A percentile compares a stretch with the other conserved stretches of the same genome.
phyloP scores from a whole-genome alignment of 306 rosid species.

The Betula pendula region DNA sequence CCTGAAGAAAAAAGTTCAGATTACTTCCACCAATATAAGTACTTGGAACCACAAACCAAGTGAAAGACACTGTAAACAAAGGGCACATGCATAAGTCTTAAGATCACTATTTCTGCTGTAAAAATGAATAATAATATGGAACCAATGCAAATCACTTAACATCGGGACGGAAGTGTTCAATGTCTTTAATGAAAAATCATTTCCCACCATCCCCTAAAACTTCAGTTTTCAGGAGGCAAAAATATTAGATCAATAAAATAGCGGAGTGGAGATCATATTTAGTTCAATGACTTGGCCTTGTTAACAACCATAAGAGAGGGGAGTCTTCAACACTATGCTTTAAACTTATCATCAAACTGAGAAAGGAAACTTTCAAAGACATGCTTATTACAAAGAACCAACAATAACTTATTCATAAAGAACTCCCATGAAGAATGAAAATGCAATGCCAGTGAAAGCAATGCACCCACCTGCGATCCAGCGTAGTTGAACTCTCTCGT shows the following conservation, averaged over 20 bases:
- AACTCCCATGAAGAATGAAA: slow-evolving; percentile 17
- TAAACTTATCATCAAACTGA: background rate
- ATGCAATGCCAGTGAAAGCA: slow-evolving; percentile 1
- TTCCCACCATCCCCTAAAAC: background rate
- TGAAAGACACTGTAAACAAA: slow-evolving; percentile 5
- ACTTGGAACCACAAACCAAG: slow-evolving; percentile 7
- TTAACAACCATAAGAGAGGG: background rate
- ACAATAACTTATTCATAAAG: slow-evolving; percentile 4
- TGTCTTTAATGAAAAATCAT: background rate
- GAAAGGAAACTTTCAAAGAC: background rate
- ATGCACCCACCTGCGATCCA: slow-evolving; percentile 48
- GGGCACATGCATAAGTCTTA: background rate
- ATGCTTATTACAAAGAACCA: background rate
- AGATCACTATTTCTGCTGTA: background rate
- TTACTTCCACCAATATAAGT: slow-evolving; percentile 10
- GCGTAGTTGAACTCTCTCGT: slow-evolving; percentile 23
- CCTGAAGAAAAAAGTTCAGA: slow-evolving; percentile 33
- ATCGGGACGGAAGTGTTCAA: background rate
- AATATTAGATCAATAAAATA: background rate
- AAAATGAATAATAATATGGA: background rate
- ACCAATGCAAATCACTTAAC: background rate
- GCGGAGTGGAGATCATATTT: background rate
- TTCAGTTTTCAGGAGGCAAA: background rate
- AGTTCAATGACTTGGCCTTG: no score
- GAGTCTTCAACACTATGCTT: background rate